A percentile compares a stretch with the other conserved stretches of the same genome.
phyloP scores from a whole-genome alignment of 768 basidiomycete genomes.

The Mycena venus region DNA sequence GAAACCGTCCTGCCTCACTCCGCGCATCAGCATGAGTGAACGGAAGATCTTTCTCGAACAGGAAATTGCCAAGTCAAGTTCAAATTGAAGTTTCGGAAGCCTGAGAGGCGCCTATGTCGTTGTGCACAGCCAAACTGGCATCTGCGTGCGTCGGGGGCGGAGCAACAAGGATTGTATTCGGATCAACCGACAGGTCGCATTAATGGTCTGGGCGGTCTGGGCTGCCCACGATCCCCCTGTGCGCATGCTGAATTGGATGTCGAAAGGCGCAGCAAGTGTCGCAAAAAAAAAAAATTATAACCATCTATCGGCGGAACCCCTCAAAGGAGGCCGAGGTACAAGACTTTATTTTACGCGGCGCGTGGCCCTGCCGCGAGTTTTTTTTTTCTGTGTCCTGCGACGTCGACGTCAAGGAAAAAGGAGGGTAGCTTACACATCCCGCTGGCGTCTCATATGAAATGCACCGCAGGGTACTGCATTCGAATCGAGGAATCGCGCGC shows the following conservation, averaged over 20 bases:
- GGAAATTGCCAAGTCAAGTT: too few relatives aligned
- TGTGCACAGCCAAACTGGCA: neutral
- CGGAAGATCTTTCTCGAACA: too few relatives aligned
- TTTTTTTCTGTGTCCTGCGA: neutral
- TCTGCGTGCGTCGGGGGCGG: too few relatives aligned
- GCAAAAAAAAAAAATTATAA: neutral
- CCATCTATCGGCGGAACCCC: neutral
- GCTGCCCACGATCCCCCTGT: too few relatives aligned
- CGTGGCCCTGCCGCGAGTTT: neutral
- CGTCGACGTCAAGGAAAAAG: neutral
- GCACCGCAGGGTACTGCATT: neutral
- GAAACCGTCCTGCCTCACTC: too few relatives aligned
- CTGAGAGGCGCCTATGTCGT: too few relatives aligned
- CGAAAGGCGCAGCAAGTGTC: neutral
- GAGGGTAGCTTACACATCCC: neutral
- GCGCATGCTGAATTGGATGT: neutral
- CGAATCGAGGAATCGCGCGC: neutral
- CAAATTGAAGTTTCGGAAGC: too few relatives aligned
- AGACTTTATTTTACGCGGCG: neutral
- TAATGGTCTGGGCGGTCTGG: too few relatives aligned
- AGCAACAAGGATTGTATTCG: neutral
- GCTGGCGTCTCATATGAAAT: neutral
- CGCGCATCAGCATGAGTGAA: too few relatives aligned
- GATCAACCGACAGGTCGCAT: slow-evolving; percentile 1
- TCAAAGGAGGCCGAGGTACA: neutral